Evolutionary conservation across 306 rosid species (phyloP), one percentile per base, ranked within the genome.

Genomic region (Rubus idaeus): DNA sequence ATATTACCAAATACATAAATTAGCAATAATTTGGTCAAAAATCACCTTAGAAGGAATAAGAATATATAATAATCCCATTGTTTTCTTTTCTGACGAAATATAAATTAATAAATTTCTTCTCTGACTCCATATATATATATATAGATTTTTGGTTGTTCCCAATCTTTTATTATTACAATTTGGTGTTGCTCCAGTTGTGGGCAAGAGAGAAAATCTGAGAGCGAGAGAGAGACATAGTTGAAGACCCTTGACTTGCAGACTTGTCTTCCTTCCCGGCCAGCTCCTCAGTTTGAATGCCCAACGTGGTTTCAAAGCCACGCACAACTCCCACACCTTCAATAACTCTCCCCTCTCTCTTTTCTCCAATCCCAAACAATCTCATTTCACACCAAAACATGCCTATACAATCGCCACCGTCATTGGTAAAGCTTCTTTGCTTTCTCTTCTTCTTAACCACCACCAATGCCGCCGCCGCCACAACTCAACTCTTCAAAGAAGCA

Each of bases 401-500:
- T 42, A 2, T 50, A 9, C 64, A 52, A 17, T 7, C 78, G 10
- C 62, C 64, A 9, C 20, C 71, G 3, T 60, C 69, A 2, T 77
- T 68, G 4, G 58, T 57, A 10, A 52, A 21, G 0, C 75, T 45
- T 23, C 53, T 68, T 44, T 51, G 46, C 30, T 39, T 77, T 26
- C 55, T 10, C 11, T 84, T 23, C 3, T 13, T 82, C 40, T 18
- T 79, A 79, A 50, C 60, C 57, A 50, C 65, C 57, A 17, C 42
- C 39, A 10, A 64, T 40, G 75, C 85, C 76, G 9, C 57, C 26
- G 4, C 39, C 10, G 47, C 49, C 2, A 63, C 5, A 39, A 3
- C 70, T 18, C 70, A 39, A 9, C 47, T 64, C 13, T 95, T 95
- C 85, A 88, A 84, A 72, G 97, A 95, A 83, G 99, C 99, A 1